Evolutionary conservation across 2,329 filamentous ascomycete species (phyloP).

Genomic region (Alternaria tenuissima): DNA sequence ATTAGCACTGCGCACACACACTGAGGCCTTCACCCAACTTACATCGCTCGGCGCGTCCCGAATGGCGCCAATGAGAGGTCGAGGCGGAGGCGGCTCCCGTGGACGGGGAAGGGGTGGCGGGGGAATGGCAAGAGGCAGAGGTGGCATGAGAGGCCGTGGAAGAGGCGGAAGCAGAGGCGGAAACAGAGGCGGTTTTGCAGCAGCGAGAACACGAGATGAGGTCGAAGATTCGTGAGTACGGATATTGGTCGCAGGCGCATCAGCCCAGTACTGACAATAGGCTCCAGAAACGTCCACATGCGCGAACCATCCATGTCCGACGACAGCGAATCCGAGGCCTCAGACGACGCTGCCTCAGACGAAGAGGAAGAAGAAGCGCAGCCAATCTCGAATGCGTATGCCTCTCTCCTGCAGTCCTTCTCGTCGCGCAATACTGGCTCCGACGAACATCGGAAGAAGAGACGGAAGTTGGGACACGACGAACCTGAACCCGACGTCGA

Average conservation of each 20-base stretch:
- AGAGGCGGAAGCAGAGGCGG: conserved; percentile 30
- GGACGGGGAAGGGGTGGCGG: conserved; percentile 17
- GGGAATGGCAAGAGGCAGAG: conserved; percentile 12
- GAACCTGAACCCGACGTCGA: neutral
- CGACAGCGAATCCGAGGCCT: conserved; percentile 29
- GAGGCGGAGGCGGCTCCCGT: conserved; percentile 31
- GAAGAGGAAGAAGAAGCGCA: conserved; percentile 34
- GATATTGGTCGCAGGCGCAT: conserved; percentile 9
- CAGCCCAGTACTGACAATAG: conserved; percentile 21
- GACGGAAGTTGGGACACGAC: conserved; percentile 59
- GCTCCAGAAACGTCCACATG: conserved; percentile 17
- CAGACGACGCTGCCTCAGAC: conserved; percentile 34
- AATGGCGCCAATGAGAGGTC: conserved; percentile 27
- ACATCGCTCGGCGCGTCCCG: neutral
- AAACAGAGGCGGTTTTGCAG: conserved; percentile 40
- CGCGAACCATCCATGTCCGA: conserved; percentile 30
- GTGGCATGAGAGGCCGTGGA: conserved; percentile 14
- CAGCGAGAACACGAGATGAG: conserved; percentile 39
- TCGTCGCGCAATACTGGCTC: conserved; percentile 40
- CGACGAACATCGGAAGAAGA: conserved; percentile 60
- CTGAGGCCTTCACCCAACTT: neutral
- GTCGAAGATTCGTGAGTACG: conserved; percentile 44
- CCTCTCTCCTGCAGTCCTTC: conserved; percentile 64
- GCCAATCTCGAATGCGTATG: conserved; percentile 59
- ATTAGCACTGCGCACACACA: neutral